phyloP scores from a whole-genome alignment of 108 stramenopile genomes.

The Skeletonema grethae region DNA sequence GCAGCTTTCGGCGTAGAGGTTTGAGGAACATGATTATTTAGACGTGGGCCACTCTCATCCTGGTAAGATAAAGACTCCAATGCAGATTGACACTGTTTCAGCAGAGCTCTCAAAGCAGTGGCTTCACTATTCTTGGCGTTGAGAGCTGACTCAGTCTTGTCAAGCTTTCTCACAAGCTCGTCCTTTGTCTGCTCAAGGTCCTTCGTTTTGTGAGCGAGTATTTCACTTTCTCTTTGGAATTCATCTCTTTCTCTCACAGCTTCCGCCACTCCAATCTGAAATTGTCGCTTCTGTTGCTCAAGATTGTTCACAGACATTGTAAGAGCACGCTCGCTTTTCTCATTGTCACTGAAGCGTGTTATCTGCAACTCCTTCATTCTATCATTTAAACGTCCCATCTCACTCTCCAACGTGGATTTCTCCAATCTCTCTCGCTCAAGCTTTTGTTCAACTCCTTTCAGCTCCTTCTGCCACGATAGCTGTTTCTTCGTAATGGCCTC shows the following conservation, averaged over 20 bases:
- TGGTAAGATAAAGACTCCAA: slow-evolving; percentile 25
- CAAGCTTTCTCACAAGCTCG: slow-evolving; percentile 5
- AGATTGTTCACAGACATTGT: slow-evolving; percentile 4
- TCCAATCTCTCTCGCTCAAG: slow-evolving; percentile 9
- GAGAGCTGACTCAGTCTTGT: slow-evolving; percentile 9
- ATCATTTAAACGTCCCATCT: slow-evolving; percentile 17
- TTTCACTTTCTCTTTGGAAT: neutral
- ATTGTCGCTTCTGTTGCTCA: slow-evolving; percentile 20
- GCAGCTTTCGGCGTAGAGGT: neutral
- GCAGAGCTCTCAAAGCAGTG: slow-evolving; percentile 26
- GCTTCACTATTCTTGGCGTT: slow-evolving; percentile 29
- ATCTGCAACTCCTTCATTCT: slow-evolving; percentile 28
- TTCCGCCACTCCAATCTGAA: slow-evolving; percentile 1
- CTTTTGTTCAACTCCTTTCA: neutral
- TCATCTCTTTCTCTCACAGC: neutral
- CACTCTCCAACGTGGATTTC: slow-evolving; percentile 28
- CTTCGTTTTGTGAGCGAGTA: slow-evolving; percentile 7
- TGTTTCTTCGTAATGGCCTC: slow-evolving; percentile 13
- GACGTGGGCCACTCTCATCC: neutral
- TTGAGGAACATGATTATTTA: neutral
- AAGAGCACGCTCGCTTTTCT: slow-evolving; percentile 6
- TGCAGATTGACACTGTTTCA: slow-evolving; percentile 42
- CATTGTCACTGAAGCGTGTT: slow-evolving; percentile 16
- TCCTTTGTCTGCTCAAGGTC: slow-evolving; percentile 1
- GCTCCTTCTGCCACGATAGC: slow-evolving; percentile 12